Evolutionary conservation across 1,284 basidiomycete genomes (phyloP).

Genomic region (Mycena citricolor): DNA sequence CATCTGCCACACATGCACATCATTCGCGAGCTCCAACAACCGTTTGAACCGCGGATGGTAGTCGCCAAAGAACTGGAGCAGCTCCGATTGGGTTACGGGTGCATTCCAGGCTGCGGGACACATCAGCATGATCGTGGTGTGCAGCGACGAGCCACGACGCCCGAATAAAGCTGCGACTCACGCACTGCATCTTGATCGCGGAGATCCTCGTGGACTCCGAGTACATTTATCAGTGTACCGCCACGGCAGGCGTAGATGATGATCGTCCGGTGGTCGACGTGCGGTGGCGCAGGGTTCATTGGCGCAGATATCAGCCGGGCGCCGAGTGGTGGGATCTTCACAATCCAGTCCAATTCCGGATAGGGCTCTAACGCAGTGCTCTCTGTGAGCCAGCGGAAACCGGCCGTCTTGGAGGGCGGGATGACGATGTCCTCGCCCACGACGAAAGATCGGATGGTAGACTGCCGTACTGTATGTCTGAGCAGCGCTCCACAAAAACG

Average conservation of each 20-base stretch:
- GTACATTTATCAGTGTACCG: conserved; percentile 12
- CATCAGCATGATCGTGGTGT: too few species aligned
- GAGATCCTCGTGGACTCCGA: conserved; percentile 14
- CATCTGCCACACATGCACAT: conserved; percentile 23
- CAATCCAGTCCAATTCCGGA: conserved; percentile 18
- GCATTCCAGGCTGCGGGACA: conserved; percentile 15
- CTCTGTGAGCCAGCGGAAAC: conserved; percentile 16
- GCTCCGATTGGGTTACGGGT: conserved; percentile 10
- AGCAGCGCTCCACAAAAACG: neutral
- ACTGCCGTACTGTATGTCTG: conserved; percentile 2
- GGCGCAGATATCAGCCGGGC: conserved; percentile 17
- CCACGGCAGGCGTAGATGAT: conserved; percentile 15
- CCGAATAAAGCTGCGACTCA: conserved; percentile 1
- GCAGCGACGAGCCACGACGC: too few species aligned
- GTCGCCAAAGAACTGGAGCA: conserved; percentile 16
- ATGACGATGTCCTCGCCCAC: conserved; percentile 12
- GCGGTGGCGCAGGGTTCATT: neutral
- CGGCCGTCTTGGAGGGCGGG: conserved; percentile 9
- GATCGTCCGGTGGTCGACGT: conserved; percentile 13
- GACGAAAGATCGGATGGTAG: conserved; percentile 12
- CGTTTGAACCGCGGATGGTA: conserved; percentile 19
- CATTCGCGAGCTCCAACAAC: conserved; percentile 16
- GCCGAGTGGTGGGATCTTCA: conserved; percentile 8
- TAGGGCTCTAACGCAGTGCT: conserved; percentile 7
- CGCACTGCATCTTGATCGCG: conserved; percentile 17